These are phyloP conservation scores for Jacaranda copaia DNA, from an alignment of 257 asterid species.

Conservation along the genomic window DNA sequence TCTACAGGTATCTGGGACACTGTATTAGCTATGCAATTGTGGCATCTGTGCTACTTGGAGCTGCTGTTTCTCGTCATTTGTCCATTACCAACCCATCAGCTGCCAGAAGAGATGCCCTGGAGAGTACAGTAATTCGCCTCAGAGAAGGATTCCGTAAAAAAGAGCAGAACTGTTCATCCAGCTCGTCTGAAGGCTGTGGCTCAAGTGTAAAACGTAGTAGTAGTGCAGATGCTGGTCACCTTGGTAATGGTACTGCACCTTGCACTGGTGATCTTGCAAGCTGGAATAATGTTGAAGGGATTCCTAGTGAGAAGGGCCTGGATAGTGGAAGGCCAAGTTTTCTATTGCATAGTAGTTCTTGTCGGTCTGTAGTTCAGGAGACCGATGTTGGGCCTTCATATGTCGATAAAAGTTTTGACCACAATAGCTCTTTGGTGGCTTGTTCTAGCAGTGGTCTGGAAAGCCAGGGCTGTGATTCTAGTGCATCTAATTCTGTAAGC, in stretches of 20 bases:
- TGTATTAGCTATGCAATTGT: conserved; percentile 96
- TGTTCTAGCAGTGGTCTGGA: conserved; percentile 96
- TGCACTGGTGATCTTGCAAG: conserved; percentile 71
- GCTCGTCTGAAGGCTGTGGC: conserved; percentile 98
- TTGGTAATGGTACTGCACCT: conserved; percentile 71
- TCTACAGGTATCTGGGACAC: conserved; percentile 93
- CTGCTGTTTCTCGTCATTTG: conserved; percentile 96
- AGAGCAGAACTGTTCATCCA: conserved; percentile 87
- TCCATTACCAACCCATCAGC: conserved; percentile 83
- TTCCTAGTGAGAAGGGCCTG: conserved; percentile 84
- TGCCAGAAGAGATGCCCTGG: conserved; percentile 97
- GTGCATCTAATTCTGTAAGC: conserved; percentile 82
- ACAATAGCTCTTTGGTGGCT: conserved; percentile 68
- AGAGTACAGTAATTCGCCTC: conserved; percentile 95
- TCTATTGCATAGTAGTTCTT: conserved; percentile 84
- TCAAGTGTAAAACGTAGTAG: conserved; percentile 98
- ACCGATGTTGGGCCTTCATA: conserved; percentile 88
- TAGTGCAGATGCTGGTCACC: conserved; percentile 98
- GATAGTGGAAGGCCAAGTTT: conserved; percentile 98
- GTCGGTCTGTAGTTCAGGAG: conserved; percentile 89
- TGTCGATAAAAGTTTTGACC: conserved; percentile 76
- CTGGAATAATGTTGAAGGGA: conserved; percentile 91
- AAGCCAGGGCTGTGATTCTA: conserved; percentile 92
- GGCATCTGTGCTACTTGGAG: conserved; percentile 97
- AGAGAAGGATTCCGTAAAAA: conserved; percentile 94